Conservation (phyloP, 2,329 filamentous ascomycete species). For the Byssoonygena ceratinophila region DNA sequence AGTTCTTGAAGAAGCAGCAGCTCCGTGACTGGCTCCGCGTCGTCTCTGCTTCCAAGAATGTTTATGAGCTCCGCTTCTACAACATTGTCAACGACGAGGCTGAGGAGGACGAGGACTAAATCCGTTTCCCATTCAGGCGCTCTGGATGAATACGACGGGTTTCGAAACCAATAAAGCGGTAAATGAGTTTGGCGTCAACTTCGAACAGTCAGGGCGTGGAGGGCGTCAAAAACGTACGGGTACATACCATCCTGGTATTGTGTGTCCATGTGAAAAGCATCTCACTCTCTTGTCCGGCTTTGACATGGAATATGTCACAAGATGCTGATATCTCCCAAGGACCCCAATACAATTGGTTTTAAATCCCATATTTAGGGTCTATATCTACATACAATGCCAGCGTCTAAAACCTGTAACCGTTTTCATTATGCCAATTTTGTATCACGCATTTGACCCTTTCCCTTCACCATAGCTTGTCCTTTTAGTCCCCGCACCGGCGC, state of each 20-base stretch:
- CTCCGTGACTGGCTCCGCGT: constrained; percentile 99
- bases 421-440: background rate
- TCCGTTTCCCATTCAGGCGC: background rate
- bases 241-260: background rate
- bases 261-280: background rate
- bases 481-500: background rate
- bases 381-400: background rate
- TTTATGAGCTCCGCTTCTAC: constrained; percentile 99
- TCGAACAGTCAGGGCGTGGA: background rate
- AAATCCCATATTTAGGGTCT: background rate
- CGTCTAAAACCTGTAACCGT: background rate
- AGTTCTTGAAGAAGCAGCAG: constrained; percentile 99
- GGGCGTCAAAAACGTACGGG: background rate
- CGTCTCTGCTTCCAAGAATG: constrained; percentile 92
- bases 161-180: constrained; percentile 11
- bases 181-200: background rate
- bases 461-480: background rate
- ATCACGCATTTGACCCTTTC: background rate
- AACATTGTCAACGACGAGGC: constrained; percentile 98
- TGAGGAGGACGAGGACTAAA: constrained; percentile 98
- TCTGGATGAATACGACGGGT: constrained; percentile 8
- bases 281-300: background rate
- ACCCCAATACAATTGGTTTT: background rate
- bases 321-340: background rate
- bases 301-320: background rate